A percentile compares a stretch with the other conserved stretches of the same genome.
Evolutionary conservation across 2,329 filamentous ascomycete species (phyloP).

Genomic region (Cordyceps javanica): DNA sequence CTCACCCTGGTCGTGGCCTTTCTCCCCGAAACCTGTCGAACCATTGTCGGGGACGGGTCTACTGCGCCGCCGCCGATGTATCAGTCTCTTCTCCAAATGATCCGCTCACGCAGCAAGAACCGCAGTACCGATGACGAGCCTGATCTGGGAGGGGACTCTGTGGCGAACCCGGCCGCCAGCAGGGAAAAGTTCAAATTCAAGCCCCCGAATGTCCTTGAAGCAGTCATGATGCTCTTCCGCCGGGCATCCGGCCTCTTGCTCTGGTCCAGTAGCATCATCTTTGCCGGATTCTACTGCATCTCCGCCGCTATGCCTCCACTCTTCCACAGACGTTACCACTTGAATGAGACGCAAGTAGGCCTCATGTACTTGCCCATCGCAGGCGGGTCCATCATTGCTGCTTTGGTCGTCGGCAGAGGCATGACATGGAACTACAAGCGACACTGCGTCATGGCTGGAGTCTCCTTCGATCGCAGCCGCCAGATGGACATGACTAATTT

Average conservation of each 20-base stretch:
- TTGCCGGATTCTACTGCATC: slow-evolving; percentile 45
- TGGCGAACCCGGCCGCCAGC: neutral
- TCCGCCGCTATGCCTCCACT: slow-evolving; percentile 38
- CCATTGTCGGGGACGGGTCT: slow-evolving; percentile 47
- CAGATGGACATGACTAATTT: slow-evolving; percentile 43
- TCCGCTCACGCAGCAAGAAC: slow-evolving; percentile 19
- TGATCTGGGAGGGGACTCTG: neutral
- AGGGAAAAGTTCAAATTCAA: slow-evolving; percentile 28
- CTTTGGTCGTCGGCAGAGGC: slow-evolving; percentile 42
- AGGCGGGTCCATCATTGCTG: slow-evolving; percentile 41
- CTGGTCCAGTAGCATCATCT: slow-evolving; percentile 37
- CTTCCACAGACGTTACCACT: slow-evolving; percentile 49
- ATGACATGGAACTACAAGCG: slow-evolving; percentile 65
- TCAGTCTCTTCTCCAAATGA: slow-evolving; percentile 27
- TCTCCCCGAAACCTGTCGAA: slow-evolving; percentile 47
- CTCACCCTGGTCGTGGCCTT: slow-evolving; percentile 39
- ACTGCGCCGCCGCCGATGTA: slow-evolving; percentile 33
- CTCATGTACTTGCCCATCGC: slow-evolving; percentile 48
- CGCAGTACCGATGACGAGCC: neutral
- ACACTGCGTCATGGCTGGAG: slow-evolving; percentile 46
- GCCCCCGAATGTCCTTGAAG: slow-evolving; percentile 34
- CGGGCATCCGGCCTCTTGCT: slow-evolving; percentile 40
- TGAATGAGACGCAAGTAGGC: slow-evolving; percentile 49
- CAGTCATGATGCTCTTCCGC: slow-evolving; percentile 34
- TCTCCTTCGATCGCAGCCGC: slow-evolving; percentile 47